Conservation (phyloP, 306 rosid genomes). For the Fagus crenata region DNA sequence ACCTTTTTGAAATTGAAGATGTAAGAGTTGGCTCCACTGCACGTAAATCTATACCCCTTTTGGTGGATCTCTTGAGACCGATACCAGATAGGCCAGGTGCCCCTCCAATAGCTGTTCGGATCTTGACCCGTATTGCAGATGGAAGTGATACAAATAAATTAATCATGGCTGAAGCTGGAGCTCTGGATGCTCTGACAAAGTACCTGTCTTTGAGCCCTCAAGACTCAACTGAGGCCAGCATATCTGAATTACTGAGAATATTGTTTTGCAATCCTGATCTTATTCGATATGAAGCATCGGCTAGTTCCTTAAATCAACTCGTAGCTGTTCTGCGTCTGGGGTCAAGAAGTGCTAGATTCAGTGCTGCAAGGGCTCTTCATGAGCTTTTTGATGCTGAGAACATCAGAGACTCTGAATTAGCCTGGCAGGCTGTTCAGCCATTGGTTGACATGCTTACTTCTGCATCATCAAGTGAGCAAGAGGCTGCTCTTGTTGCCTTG, state of each 20-base stretch:
- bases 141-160: conserved; percentile 84
- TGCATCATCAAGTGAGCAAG: conserved; percentile 80
- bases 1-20: conserved; percentile 84
- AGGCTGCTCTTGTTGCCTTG: conserved; percentile 79
- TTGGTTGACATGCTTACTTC: conserved; percentile 90
- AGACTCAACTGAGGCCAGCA: conserved; percentile 80
- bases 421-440: conserved; percentile 83
- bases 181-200: conserved; percentile 86
- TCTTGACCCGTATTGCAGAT: conserved; percentile 80
- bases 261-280: conserved; percentile 82
- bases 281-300: conserved; percentile 74
- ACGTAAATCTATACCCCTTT: conserved; percentile 85
- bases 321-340: conserved; percentile 95
- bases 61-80: conserved; percentile 95
- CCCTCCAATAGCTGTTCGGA: conserved; percentile 86
- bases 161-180: conserved; percentile 94
- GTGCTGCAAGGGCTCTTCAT: conserved; percentile 84
- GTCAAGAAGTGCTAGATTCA: conserved; percentile 90
- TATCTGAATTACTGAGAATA: conserved; percentile 80
- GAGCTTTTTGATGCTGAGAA: conserved; percentile 72
- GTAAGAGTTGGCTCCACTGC: conserved; percentile 78
- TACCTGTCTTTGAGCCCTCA: conserved; percentile 98
- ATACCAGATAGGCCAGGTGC: conserved; percentile 92
- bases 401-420: conserved; percentile 76
- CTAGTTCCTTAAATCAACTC: conserved; percentile 83